Percentiles rank a stretch among this genome's conserved stretches.
Conservation (phyloP, 1,139 yeast genomes). For the Sugiyamaella grinbergsii region DNA sequence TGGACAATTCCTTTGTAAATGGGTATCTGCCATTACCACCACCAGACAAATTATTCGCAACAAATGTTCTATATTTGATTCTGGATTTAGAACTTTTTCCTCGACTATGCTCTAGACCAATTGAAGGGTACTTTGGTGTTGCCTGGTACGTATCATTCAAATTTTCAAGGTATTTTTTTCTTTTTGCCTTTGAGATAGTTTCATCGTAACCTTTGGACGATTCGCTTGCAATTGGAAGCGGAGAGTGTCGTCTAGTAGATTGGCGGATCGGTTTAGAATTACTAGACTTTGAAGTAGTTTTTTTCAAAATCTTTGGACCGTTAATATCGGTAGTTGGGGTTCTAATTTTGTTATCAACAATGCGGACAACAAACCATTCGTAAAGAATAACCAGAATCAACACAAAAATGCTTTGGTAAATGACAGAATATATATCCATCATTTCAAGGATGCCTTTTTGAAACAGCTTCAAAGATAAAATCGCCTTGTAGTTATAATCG, state of each 20-base stretch:
- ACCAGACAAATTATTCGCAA: not conserved
- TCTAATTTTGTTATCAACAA: not conserved
- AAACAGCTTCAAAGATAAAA: conserved; percentile 3
- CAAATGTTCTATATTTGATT: not conserved
- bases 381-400: conserved; percentile 1
- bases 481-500: not conserved
- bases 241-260: too few species aligned
- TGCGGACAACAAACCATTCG: conserved; percentile 2
- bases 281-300: too few species aligned
- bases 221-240: too few species aligned
- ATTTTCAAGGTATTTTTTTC: not conserved
- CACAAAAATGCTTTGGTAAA: conserved; percentile 7
- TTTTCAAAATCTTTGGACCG: too few species aligned
- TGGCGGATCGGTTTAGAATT: too few species aligned
- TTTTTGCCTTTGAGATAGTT: not conserved
- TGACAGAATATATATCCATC: conserved; percentile 3
- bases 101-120: not conserved
- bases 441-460: conserved; percentile 1
- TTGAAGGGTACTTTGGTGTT: not conserved
- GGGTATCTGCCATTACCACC: conserved; percentile 5
- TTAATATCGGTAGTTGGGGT: not conserved
- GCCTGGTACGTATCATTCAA: not conserved
- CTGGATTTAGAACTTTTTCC: not conserved
- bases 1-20: conserved; percentile 12
- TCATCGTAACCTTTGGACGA: too few species aligned